Evolutionary conservation across 169 alveolate genomes (phyloP), one percentile per base, ranked within the genome.

Genomic region (Miamiensis avidus): DNA sequence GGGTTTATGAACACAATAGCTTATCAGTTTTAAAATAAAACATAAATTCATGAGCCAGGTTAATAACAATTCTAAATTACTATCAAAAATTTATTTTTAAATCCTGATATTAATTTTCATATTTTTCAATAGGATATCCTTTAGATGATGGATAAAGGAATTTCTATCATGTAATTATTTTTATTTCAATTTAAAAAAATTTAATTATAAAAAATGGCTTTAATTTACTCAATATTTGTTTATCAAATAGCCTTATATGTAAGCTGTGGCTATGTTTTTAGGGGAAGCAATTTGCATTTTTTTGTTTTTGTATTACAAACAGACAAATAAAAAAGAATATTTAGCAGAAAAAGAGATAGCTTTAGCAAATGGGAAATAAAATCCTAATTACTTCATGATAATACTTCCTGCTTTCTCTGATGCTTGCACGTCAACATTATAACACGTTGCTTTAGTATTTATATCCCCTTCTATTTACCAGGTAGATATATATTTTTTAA

Each of bases 391-490:
- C 27, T 34, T 34, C 27, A 30, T 82, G 31, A 65, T 82, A 15
- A 11, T 77, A 0, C 69, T 82, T 0, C 79, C 86, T 30, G 86
- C 86, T 0, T 69, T 82, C 28, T 65, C 33, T 72, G 86, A 82
- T 69, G 86, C 79, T 28, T 65, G 69, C 25, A 82, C 79, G 25
- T 82, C 86, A 26, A 65, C 79, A 25, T 72, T 69, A 29, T 32
- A 82, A 82, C 86, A 82, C 28, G 34, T 82, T 27, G 86, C 86
- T n/a, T 72, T 82, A 65, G 73, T 65, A 65, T 82, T 82, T 34
- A 69, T 82, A 30, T 77, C 86, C 25, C 33, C 86, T 65, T 82
- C 86, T 31, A 82, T 82, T 25, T 69, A 81, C 73, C n/a, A 81
- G 31, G 73, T 81, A 76, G n/a, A 65, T 1, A 49, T 11, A 49